Evolutionary conservation across 148 eudicot genomes (phyloP).

Genomic region (Silene uniflora): DNA sequence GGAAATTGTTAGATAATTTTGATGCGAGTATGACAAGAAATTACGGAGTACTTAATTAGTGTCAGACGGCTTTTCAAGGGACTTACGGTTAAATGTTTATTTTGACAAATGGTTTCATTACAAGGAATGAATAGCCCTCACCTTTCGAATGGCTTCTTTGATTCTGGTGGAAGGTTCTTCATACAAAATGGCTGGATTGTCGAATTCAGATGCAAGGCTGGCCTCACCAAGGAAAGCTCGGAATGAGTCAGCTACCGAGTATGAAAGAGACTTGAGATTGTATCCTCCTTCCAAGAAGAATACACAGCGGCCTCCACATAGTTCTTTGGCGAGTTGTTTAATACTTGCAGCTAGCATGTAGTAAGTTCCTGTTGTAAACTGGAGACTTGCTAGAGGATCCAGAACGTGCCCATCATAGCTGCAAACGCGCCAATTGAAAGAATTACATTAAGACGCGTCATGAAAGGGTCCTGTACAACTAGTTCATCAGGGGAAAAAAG

Average conservation of each 20-base stretch:
- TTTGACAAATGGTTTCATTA: slow-evolving; percentile 17
- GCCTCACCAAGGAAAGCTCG: slow-evolving; percentile 85
- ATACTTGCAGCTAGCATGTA: slow-evolving; percentile 78
- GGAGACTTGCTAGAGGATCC: slow-evolving; percentile 86
- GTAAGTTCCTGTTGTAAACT: slow-evolving; percentile 92
- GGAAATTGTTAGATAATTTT: too few species aligned
- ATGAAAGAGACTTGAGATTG: slow-evolving; percentile 70
- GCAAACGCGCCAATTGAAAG: slow-evolving; percentile 18
- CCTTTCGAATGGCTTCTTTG: slow-evolving; percentile 65
- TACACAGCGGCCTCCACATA: slow-evolving; percentile 89
- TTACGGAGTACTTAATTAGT: too few species aligned
- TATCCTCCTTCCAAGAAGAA: slow-evolving; percentile 98
- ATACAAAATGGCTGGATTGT: slow-evolving; percentile 63
- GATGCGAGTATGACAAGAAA: too few species aligned
- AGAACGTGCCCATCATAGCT: slow-evolving; percentile 84
- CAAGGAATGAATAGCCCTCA: slow-evolving; percentile 71
- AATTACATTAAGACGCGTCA: neutral
- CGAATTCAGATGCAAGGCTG: slow-evolving; percentile 62
- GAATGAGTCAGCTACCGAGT: slow-evolving; percentile 82
- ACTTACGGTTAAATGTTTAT: neutral
- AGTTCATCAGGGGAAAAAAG: neutral
- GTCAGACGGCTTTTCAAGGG: neutral
- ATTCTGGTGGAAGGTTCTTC: slow-evolving; percentile 79
- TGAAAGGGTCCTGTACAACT: neutral
- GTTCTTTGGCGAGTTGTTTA: slow-evolving; percentile 68